Base-by-base conservation (phyloP, 1,284 basidiomycete genomes). In the Grifola frondosa region DNA sequence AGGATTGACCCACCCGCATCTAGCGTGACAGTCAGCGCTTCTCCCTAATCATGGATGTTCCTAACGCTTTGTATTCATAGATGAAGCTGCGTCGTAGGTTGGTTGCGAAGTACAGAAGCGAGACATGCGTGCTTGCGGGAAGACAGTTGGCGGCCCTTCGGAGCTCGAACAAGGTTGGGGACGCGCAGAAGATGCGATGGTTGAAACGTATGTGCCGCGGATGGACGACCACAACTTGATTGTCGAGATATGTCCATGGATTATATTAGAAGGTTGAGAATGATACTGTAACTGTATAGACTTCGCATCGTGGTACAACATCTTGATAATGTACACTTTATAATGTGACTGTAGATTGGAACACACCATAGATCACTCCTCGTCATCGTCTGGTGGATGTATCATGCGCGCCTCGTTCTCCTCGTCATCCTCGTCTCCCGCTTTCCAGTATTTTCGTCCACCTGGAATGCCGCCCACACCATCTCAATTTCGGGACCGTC, bases 81-180 rank as follows among this genome's bases (percentile, higher is more conserved):
- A 57, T 57, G 23, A 65, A 69, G 49, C 58, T 68, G 16, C 70
- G 70, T 29, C 67, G 65, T 20, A 69, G 73, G 12, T 58, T 80
- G 50, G 71, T 69, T 16, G 51, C 61, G 13, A 75, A 70, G 50
- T 80, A 71, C 50, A 68, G 74, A 30, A 63, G 67, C 21, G 81
- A 85, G 54, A 70, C 70, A 13, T 85, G 82, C 50, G 71, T 77
- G 28, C 59, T 78, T 10, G 66, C 70, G 12, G 62, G 70, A 16
- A 74, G 75, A 50, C 68, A 71, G 35, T 61, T 75, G 13, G 65
- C 69, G 17, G 67, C 66, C 15, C 49, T 66, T 24, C 50, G 53
- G 5, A 50, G 54, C 4, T 40, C 44, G 3, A 56, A 58, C 28
- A 55, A 48, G 23, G 51, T 49, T 5, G 44, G 48, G 13, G 55